Percentiles rank a stretch among this genome's conserved stretches.
Evolutionary conservation across 441 rosid genomes (phyloP).

Genomic region (Adansonia gregorii): DNA sequence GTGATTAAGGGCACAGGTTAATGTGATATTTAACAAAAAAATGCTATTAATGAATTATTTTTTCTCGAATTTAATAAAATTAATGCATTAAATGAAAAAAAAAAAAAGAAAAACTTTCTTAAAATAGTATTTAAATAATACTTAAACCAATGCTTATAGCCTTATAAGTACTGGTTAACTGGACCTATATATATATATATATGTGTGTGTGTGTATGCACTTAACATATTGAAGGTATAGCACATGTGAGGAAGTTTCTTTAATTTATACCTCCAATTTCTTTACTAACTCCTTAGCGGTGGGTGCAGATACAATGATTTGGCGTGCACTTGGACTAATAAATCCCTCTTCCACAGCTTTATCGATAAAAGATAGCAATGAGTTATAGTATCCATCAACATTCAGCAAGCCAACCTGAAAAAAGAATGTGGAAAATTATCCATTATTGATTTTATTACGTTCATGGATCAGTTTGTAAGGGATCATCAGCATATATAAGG

Average conservation of each 20-base stretch:
- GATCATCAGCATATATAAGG: background rate
- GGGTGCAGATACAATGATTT: slow-evolving; percentile 73
- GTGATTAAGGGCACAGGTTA: too few species aligned
- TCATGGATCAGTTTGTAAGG: slow-evolving; percentile 13
- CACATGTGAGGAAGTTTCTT: background rate
- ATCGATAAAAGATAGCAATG: slow-evolving; percentile 70
- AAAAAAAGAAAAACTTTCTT: too few species aligned
- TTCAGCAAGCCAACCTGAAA: slow-evolving; percentile 68
- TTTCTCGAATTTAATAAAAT: too few species aligned
- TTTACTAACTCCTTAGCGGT: slow-evolving; percentile 67
- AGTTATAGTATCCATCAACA: slow-evolving; percentile 83
- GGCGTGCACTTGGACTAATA: slow-evolving; percentile 66
- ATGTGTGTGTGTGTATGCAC: background rate
- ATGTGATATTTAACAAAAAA: too few species aligned
- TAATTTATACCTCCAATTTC: slow-evolving; percentile 60
- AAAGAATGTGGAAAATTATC: slow-evolving; percentile 15
- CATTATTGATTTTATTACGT: background rate
- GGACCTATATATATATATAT: background rate
- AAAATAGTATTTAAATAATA: too few species aligned
- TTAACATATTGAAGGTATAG: slow-evolving; percentile 9
- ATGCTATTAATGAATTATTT: too few species aligned
- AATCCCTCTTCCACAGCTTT: slow-evolving; percentile 85
- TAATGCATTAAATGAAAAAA: too few species aligned
- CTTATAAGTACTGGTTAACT: background rate
- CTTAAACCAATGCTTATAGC: too few species aligned